Base-by-base conservation (phyloP, 768 basidiomycete genomes). In the Mycena epipterygia region DNA sequence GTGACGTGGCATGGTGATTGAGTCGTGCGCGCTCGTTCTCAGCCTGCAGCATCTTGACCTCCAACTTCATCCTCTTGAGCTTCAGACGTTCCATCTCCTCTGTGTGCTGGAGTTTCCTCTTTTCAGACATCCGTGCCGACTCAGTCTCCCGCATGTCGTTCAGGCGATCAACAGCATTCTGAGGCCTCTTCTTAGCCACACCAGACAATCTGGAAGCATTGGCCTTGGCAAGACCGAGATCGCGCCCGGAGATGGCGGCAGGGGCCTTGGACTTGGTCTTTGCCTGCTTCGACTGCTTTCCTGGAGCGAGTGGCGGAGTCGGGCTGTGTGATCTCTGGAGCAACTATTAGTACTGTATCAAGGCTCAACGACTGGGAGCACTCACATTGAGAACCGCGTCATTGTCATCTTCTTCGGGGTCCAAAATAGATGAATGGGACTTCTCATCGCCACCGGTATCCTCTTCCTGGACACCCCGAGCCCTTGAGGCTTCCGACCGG, bases 41-140 rank as follows among this genome's bases (percentile, higher is more conserved):
- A 2, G 39, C 51, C 39, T 55, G 49, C 39, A 65, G 14, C 21
- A 65, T 1, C 64, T 65, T 65, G 30, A 56, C 41, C 39, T 65
- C 33, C 14, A 33, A 56, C 30, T 56, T 55, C 53, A 46, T 32
- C 64, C n/a, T 65, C 53, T 65, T 65, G 32, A 42, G n/a, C 11
- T 23, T 3, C 30, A 64, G 29, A n/a, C 51, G 51, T 16, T 37
- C 62, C 62, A 64, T 64, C 62, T 64, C 62, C 62, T 64, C 62
- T 29, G 4, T 55, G 37, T 64, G 62, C 62, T 64, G 62, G 11
- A 64, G 27, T 51, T 64, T 29, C n/a, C 51, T 19, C 52, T 64
- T 64, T 29, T 49, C 14, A 1, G 19, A 14, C 1, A 64, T 51
- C 7, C 51, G 39, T 23, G 8, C 6, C 33, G 64, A 44, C 37